Evolutionary conservation across 257 asterid genomes (phyloP), one percentile per base, ranked within the genome.

Genomic region (Osmanthus fragrans): DNA sequence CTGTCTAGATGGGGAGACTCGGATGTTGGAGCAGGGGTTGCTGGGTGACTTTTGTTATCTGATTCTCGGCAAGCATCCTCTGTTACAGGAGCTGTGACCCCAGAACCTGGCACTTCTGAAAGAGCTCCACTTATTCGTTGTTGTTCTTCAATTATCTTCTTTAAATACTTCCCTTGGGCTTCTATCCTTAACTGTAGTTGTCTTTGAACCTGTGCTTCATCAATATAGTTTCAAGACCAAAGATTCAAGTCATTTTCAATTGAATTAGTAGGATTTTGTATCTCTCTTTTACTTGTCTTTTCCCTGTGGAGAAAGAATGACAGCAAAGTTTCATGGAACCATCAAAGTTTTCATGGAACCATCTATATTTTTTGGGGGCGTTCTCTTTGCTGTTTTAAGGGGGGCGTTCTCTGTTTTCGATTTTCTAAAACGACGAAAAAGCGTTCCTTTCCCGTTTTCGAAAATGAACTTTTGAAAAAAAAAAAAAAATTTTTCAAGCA

Each of bases 91-190:
- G 86, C 84, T 45, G 83, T 40, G 45, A 66, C 80, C 70, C 79
- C 88, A 23, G 83, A 76, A 49, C 76, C 87, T 15, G 97, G 97
- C 23, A 71, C 89, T 36, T 90, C 96, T 49, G 96, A 76, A 66
- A 87, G 89, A 79, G 84, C 96, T 70, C 96, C 97, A 77, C 85
- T 81, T 21, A 91, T 85, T 79, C 98, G 90, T 39, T 91, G 96
- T 60, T 93, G 97, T 84, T 95, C 98, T 86, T 95, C 99, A 2
- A 95, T 89, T 77, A 95, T 95, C 90, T 95, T 95, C 84, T 93
- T 91, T 75, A 95, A 82, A 75, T 95, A 95, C 84, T 91, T 92
- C 29, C 97, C 97, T 83, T 95, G 99, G 63, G 97, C 99, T 88
- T 93, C 99, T 60, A 95, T 95, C 11, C 98, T 89, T 80, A 92